Evolutionary conservation across 164 flowering plant species (phyloP).

Genomic region (Aristolochia californica): DNA sequence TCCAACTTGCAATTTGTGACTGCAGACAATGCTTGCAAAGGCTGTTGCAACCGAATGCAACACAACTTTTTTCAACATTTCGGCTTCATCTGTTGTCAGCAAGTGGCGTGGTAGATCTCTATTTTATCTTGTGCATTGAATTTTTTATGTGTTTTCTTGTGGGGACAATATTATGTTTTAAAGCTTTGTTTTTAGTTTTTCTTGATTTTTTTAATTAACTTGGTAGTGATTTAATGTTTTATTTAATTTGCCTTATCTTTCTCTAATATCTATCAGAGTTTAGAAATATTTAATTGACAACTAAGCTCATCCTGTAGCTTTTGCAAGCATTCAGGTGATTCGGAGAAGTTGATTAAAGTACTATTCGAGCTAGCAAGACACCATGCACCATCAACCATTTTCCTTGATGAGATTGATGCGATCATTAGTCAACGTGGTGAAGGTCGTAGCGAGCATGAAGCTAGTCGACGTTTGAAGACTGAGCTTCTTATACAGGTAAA

Average conservation of each 20-base stretch:
- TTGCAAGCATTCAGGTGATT: slow-evolving; percentile 63
- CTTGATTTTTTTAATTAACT: too few relatives aligned
- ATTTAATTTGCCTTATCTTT: too few relatives aligned
- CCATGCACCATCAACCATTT: slow-evolving; percentile 98
- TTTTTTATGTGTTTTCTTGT: too few relatives aligned
- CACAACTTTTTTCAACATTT: slow-evolving; percentile 96
- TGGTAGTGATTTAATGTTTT: too few relatives aligned
- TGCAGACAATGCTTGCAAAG: slow-evolving; percentile 99
- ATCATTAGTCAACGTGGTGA: too few relatives aligned
- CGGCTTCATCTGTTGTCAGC: slow-evolving; percentile 99
- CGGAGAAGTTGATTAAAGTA: slow-evolving; percentile 88
- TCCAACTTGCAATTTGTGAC: not conserved
- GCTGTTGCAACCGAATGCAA: slow-evolving; percentile 99
- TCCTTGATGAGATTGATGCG: slow-evolving; percentile 98
- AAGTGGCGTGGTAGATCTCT: slow-evolving; percentile 93
- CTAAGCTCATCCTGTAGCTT: not conserved
- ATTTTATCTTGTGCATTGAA: too few relatives aligned
- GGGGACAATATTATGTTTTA: too few relatives aligned
- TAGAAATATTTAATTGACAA: too few relatives aligned
- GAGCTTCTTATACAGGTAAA: slow-evolving; percentile 95
- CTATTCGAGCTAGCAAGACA: slow-evolving; percentile 98
- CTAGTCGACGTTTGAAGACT: slow-evolving; percentile 95
- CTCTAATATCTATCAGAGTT: too few relatives aligned
- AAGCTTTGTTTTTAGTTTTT: too few relatives aligned
- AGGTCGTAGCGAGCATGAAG: slow-evolving; percentile 97